Base-by-base conservation (phyloP, 1,284 basidiomycete genomes). In the Cystobasidium pallidum region DNA sequence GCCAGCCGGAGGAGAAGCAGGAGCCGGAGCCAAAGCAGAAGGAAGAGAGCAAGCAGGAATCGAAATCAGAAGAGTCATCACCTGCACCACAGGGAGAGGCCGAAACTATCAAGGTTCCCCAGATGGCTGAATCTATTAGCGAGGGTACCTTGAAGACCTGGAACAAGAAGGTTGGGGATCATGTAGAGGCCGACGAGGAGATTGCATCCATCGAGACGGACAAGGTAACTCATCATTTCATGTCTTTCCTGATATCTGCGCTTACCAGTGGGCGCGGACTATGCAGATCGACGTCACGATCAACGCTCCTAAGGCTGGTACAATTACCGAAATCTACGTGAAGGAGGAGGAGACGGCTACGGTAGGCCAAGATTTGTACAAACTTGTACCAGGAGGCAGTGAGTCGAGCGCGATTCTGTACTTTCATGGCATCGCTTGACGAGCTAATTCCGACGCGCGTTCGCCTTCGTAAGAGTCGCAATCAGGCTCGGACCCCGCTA, bases 51-150 rank as follows among this genome's bases (percentile, higher is more conserved):
- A 65, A 65, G 49, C 55, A 70, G 7, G 58, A 62, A 39, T 58
- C 54, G 26, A 70, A 70, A 24, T 45, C 55, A 17, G 41, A 59
- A 19, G 30, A 43, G 4, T 64, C 66, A 32, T 30, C 57, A 26
- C 43, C 66, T 24, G 62, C 61, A n/a, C 45, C 64, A 10, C 21
- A 51, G 11, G 62, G 58, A 21, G 63, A 57, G 24, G 61, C 77
- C 51, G 90, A 94, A 83, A 91, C 90, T 72, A 87, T 99, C 79
- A 94, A 98, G 85, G 95, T 99, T 59, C 95, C 95, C 30, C 91
- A 94, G 82, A 97, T 99, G 94, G 94, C 95, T 66, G 95, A 99
- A 82, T 97, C 94, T 77, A 96, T 99, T 83, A 92, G 92, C 19
- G 95, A 99, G 83, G 95, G 95, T 66, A 99, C 95, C 4, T 85